Evolutionary conservation across 2,329 filamentous ascomycete species (phyloP), one percentile per base, ranked within the genome.

Genomic region (Didymellaceae sp.): DNA sequence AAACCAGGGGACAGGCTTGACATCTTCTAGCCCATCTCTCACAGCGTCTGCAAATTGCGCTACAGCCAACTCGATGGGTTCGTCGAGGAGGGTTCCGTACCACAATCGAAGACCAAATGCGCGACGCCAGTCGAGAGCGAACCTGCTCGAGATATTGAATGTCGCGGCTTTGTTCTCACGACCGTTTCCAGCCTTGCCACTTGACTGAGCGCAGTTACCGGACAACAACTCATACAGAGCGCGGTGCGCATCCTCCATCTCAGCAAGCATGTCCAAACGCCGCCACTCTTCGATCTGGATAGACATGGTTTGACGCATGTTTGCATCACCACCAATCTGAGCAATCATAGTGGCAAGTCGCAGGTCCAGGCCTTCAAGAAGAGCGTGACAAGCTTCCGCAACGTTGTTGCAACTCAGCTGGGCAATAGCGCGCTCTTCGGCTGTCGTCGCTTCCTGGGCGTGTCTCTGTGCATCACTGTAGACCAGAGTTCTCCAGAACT

Each of bases 101-200:
- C 91, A 97, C 1, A 99, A 79, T 33, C 92, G 86, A 40, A 99
- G 80, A 9, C 90, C 93, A 72, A 99, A 96, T 0, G 92, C 87
- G 67, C 96, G 92, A 71, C 90, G 87, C 94, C 94, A 99, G 70
- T 95, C 89, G 26, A 99, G 80, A 4, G 85, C 85, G 69, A 97
- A 99, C 37, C 87, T 86, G 63, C 89, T 83, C 1, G 91, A 89
- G 58, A 99, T 89, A 45, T 86, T 82, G 67, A 99, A 96, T 0
- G 87, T 87, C 11, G 86, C 82, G 30, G 88, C 82, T 34, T 89
- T 86, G 73, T 97, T 90, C 72, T 97, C 94, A 7, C 87, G 76
- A 1, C 89, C 84, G 6, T 83, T 86, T 2, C 80, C 81, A 58
- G 85, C 87, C 66, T 88, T 87, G 9, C 93, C 94, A 59, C 91